A percentile compares a stretch with the other conserved stretches of the same genome.
phyloP scores from a whole-genome alignment of 345 rosid genomes.

The Adansonia digitata region DNA sequence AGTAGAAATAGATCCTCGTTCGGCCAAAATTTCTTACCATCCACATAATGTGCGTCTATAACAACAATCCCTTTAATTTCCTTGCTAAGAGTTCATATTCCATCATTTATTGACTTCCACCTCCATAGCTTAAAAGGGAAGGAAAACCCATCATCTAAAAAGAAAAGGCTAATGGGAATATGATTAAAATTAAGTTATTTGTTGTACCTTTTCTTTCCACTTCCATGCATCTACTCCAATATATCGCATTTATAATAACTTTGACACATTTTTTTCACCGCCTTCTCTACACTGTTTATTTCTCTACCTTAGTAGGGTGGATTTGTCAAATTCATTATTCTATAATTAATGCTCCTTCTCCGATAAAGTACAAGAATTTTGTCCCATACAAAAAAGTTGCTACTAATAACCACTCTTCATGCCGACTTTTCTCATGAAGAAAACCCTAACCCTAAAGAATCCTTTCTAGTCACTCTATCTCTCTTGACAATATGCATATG shows the following conservation, averaged over 20 bases:
- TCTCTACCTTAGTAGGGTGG: not conserved
- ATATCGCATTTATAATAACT: not conserved
- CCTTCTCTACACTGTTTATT: not conserved
- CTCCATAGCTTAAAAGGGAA: constrained; percentile 15
- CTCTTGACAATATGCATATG: not conserved
- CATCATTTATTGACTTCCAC: constrained; percentile 13
- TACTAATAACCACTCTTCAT: not conserved
- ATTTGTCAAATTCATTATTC: constrained; percentile 18
- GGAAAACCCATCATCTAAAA: constrained; percentile 1
- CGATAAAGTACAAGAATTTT: constrained; percentile 1
- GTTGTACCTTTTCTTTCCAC: not conserved
- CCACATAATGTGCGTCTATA: too few relatives aligned
- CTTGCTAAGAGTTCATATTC: not conserved
- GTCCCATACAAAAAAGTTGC: not conserved
- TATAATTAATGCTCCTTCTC: constrained; percentile 8
- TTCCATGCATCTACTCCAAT: not conserved
- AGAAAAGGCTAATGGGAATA: not conserved
- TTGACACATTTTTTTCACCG: not conserved
- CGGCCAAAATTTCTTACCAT: too few relatives aligned
- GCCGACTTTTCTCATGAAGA: not conserved
- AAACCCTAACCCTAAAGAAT: constrained; percentile 48
- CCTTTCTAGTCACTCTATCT: not conserved
- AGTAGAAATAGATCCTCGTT: too few relatives aligned
- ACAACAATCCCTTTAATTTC: not conserved
- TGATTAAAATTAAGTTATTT: not conserved